Conservation (phyloP, 805 yeast species). For the Starmerella gropengiesseri region DNA sequence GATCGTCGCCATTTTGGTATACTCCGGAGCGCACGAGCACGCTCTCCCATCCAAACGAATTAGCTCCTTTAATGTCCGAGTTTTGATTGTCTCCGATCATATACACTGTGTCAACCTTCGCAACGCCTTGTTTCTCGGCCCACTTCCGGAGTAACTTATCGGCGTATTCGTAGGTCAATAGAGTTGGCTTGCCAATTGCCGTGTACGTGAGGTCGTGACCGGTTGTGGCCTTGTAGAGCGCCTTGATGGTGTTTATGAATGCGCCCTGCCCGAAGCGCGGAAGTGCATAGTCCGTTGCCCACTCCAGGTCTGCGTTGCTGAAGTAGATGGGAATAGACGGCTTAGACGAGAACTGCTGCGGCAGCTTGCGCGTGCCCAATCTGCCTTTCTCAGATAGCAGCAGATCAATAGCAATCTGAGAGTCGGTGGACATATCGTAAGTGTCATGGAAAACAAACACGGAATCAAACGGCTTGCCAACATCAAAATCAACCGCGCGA, state of each 20-base stretch:
- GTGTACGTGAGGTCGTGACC: slow-evolving; percentile 70
- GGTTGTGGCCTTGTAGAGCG: slow-evolving; percentile 72
- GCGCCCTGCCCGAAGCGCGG: slow-evolving; percentile 94
- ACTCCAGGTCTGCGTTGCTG: slow-evolving; percentile 84
- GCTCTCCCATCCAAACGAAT: slow-evolving; percentile 77
- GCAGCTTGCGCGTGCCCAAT: slow-evolving; percentile 56
- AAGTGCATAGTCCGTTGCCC: slow-evolving; percentile 80
- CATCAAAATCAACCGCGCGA: slow-evolving; percentile 39
- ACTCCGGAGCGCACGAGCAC: slow-evolving; percentile 84
- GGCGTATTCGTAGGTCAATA: slow-evolving; percentile 76
- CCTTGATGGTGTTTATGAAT: slow-evolving; percentile 75
- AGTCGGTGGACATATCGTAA: slow-evolving; percentile 73
- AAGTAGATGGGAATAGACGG: slow-evolving; percentile 77
- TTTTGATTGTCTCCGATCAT: slow-evolving; percentile 98
- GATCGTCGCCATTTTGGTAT: slow-evolving; percentile 42
- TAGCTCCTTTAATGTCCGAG: slow-evolving; percentile 84
- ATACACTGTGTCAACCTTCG: slow-evolving; percentile 47
- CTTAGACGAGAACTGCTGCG: slow-evolving; percentile 33
- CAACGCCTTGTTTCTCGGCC: slow-evolving; percentile 28
- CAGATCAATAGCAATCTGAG: slow-evolving; percentile 76
- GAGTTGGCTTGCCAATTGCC: slow-evolving; percentile 82
- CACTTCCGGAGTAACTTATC: slow-evolving; percentile 63
- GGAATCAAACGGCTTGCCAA: slow-evolving; percentile 60
- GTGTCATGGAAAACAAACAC: slow-evolving; percentile 85
- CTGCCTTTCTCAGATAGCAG: slow-evolving; percentile 65